Evolutionary conservation across 176 grass and related monocot genomes (phyloP), one percentile per base, ranked within the genome.

Genomic region (Carex scoparia): DNA sequence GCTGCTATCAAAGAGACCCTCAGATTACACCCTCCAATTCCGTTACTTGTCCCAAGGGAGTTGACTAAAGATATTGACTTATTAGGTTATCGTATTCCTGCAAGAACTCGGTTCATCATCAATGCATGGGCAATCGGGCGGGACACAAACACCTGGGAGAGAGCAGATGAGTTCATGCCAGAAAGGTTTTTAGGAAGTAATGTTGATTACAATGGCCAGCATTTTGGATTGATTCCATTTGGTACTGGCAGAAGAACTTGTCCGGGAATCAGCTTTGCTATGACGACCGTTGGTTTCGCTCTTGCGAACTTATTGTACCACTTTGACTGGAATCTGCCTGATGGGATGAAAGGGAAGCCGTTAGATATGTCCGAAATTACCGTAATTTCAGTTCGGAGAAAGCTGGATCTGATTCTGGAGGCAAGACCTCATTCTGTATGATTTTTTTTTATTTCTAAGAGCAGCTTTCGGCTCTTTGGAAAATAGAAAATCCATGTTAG

Each of bases 91-190:
- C 18, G 81, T 38, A 42, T 94, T 84, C 79, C 82, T 2, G 76
- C 84, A 0, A 35, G 57, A 56, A 89, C 88, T 0, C 81, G 85
- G 1, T 69, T 92, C 48, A 35, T 92, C 10, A 62, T 94, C 81
- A 92, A 94, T 53, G 88, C 83, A 3, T 94, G 93, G 92, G 86
- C 92, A 0, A 92, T 90, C 1, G 90, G 77, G 15, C 92, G 88
- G 42, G 90, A 91, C 79, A 4, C 0, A 0, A 16, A 74, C 0
- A 49, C 59, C 0, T 89, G 88, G 93, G 88, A 92, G 58, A 76
- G 84, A 1, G 77, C 87, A 0, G 60, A 86, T 19, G 79, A 16
- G 49, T 54, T 49, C 27, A 10, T 88, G 85, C 27, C 80, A 40
- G 1, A 87, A 35, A 8, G 66, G 5, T 59, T 88, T 7, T 57